Conservation (phyloP, 106 monocot genomes). For the Amphibolis antarctica region DNA sequence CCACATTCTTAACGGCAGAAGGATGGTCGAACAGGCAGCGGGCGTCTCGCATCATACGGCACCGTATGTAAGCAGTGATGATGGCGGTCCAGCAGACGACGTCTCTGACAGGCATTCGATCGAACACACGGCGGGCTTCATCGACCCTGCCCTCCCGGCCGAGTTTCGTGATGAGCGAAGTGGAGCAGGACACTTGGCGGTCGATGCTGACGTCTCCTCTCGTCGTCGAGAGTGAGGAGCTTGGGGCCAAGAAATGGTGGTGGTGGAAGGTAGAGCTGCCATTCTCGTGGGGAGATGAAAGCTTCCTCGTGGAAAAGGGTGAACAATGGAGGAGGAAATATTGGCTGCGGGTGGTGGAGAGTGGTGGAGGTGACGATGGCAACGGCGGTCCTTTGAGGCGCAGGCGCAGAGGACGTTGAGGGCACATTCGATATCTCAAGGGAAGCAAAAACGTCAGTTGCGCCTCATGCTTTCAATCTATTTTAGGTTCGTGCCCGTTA, state of each 20-base stretch:
- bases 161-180: slow-evolving; percentile 32
- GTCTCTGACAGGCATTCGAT: slow-evolving; percentile 31
- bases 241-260: neutral
- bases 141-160: slow-evolving; percentile 20
- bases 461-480: too few species aligned
- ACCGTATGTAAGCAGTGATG: slow-evolving; percentile 37
- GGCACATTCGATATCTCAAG: too few species aligned
- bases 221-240: slow-evolving; percentile 2
- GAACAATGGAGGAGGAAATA: too few species aligned
- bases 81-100: slow-evolving; percentile 55
- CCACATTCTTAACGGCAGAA: slow-evolving; percentile 16
- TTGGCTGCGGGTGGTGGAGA: too few species aligned
- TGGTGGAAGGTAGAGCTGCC: neutral
- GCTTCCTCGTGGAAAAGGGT: too few species aligned
- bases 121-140: slow-evolving; percentile 49
- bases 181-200: slow-evolving; percentile 14
- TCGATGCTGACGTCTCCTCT: slow-evolving; percentile 5
- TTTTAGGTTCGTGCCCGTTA: too few species aligned
- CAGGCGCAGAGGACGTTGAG: too few species aligned
- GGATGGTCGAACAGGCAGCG: slow-evolving; percentile 43
- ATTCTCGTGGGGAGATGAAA: too few species aligned
- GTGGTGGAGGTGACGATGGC: too few species aligned
- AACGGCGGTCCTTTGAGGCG: too few species aligned
- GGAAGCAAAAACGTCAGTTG: too few species aligned
- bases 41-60: slow-evolving; percentile 42